A percentile compares a stretch with the other conserved stretches of the same genome.
Conservation (phyloP, 768 basidiomycete genomes). For the Hypholoma fasciculare region DNA sequence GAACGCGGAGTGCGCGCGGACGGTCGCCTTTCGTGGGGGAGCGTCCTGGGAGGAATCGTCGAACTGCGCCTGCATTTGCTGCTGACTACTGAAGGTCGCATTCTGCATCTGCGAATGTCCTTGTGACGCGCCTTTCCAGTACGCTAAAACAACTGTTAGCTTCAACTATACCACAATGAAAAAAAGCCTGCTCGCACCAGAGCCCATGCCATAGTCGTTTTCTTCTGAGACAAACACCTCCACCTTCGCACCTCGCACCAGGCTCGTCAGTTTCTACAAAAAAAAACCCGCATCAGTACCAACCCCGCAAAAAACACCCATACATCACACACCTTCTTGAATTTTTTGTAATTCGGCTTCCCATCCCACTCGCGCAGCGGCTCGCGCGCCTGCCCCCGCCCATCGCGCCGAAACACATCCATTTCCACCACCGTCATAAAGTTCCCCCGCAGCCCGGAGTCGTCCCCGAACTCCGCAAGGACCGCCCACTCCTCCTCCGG, state of each 20-base stretch:
- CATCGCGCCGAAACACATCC: conserved; percentile 45
- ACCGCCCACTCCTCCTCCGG: conserved; percentile 56
- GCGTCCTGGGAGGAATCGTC: background rate
- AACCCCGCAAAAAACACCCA: too few species aligned
- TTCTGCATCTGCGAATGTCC: conserved; percentile 18
- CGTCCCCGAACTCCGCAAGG: conserved; percentile 67
- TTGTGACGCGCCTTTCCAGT: conserved; percentile 50
- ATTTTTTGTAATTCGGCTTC: conserved; percentile 74
- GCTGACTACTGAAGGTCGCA: conserved; percentile 11
- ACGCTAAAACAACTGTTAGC: conserved; percentile 34
- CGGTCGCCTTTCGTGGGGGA: background rate
- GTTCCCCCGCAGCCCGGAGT: conserved; percentile 63
- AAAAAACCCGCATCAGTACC: too few species aligned
- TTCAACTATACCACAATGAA: too few species aligned
- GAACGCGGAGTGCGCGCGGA: background rate
- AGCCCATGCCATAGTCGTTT: conserved; percentile 55
- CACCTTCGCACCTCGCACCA: conserved; percentile 34
- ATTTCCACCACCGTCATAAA: conserved; percentile 79
- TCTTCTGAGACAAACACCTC: conserved; percentile 53
- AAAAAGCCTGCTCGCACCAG: conserved; percentile 32
- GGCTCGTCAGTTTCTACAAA: background rate
- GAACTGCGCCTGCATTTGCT: conserved; percentile 5
- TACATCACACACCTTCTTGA: conserved; percentile 47
- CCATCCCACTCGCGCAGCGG: conserved; percentile 44
- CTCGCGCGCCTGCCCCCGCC: conserved; percentile 12